Percentiles rank a stretch among this genome's conserved stretches.
These are phyloP conservation scores for Salvia splendens DNA, from an alignment of 257 asterid species.

Conservation along the genomic window DNA sequence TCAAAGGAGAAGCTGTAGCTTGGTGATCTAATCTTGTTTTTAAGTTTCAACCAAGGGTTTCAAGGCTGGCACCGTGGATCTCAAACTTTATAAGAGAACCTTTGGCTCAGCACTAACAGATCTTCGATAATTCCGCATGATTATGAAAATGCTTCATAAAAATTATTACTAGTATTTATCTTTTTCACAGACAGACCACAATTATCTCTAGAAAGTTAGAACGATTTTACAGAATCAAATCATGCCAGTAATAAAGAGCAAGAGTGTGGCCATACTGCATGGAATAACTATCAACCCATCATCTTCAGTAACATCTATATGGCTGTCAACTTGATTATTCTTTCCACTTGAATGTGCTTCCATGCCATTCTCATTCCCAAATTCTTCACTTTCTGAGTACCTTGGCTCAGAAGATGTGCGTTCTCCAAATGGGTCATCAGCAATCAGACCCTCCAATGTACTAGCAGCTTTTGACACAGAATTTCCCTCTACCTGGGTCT, in stretches of 20 bases:
- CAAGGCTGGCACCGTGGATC: neutral
- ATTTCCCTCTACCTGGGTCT: conserved; percentile 43
- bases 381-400: conserved; percentile 46
- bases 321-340: conserved; percentile 48
- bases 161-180: neutral
- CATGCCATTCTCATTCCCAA: conserved; percentile 48
- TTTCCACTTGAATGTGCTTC: conserved; percentile 43
- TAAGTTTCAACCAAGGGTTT: conserved; percentile 3
- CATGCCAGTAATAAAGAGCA: conserved; percentile 28
- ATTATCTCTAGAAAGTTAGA: neutral
- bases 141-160: conserved; percentile 17
- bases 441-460: conserved; percentile 62
- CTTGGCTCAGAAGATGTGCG: conserved; percentile 41
- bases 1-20: conserved; percentile 11
- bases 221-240: conserved; percentile 22
- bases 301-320: conserved; percentile 74
- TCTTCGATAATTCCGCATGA: conserved; percentile 1
- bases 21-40: neutral
- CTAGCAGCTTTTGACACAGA: conserved; percentile 45
- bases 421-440: conserved; percentile 56
- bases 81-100: no score
- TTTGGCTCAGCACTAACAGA: conserved; percentile 17
- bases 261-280: conserved; percentile 49
- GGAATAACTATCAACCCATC: conserved; percentile 82
- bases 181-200: conserved; percentile 14